Evolutionary conservation across 352 stramenopile species (phyloP).

Genomic region (Saprolegnia parasitica): DNA sequence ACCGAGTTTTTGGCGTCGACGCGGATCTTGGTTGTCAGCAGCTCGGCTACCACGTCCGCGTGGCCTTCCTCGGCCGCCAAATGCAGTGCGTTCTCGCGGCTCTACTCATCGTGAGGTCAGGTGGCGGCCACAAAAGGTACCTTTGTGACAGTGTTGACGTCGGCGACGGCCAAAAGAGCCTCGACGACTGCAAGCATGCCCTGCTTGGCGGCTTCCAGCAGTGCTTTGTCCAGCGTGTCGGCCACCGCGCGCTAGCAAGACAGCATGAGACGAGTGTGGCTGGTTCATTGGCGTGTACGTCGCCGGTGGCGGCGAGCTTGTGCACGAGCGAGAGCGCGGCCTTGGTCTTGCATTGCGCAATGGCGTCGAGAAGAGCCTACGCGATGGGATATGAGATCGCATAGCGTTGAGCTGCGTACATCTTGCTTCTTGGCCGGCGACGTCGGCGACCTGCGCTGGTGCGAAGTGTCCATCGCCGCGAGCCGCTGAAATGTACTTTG

Average conservation of each 20-base stretch:
- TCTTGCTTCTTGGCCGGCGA: not conserved
- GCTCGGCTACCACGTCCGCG: not conserved
- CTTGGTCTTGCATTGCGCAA: conserved; percentile 9
- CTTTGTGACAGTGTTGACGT: conserved; percentile 14
- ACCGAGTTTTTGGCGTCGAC: conserved; percentile 13
- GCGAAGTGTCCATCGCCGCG: not conserved
- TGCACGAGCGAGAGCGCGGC: not conserved
- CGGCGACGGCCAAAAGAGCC: not conserved
- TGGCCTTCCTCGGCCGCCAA: conserved; percentile 2
- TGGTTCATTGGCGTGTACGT: not conserved
- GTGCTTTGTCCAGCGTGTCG: not conserved
- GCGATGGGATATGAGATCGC: not conserved
- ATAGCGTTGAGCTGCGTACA: not conserved
- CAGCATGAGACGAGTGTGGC: not conserved
- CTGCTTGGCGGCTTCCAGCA: not conserved
- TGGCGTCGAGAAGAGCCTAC: conserved; percentile 8
- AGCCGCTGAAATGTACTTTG: not conserved
- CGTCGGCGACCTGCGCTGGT: not conserved
- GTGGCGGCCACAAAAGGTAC: not conserved
- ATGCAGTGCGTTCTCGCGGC: conserved; percentile 8
- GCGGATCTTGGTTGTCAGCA: not conserved
- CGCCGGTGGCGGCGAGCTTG: not conserved
- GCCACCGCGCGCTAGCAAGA: not conserved
- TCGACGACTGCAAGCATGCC: conserved; percentile 1
- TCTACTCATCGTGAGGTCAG: not conserved